Evolutionary conservation across 345 rosid genomes (phyloP).

Genomic region (Gossypium australe): DNA sequence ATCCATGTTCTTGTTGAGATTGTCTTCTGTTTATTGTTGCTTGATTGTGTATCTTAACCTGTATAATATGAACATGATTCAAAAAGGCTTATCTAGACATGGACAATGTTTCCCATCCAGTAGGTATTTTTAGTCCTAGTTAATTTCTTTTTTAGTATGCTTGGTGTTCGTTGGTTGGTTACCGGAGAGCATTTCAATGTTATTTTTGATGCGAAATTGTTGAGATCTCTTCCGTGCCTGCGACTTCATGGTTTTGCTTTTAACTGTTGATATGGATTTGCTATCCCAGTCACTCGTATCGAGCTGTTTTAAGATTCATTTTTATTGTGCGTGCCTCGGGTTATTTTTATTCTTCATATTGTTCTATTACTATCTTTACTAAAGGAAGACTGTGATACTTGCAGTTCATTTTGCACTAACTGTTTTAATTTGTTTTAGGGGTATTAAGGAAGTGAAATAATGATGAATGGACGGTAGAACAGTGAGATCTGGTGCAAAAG

Average conservation of each 20-base stretch:
- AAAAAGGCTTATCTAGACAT: neutral
- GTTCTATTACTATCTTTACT: slow-evolving; percentile 1
- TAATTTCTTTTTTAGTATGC: neutral
- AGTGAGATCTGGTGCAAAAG: slow-evolving; percentile 15
- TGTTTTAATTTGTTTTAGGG: slow-evolving; percentile 16
- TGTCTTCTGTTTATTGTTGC: neutral
- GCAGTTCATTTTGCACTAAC: slow-evolving; percentile 10
- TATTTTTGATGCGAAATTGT: neutral
- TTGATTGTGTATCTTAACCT: neutral
- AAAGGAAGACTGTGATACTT: neutral
- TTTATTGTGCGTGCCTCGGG: neutral
- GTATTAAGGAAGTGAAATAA: slow-evolving; percentile 12
- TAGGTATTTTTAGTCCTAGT: neutral
- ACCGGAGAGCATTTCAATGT: neutral
- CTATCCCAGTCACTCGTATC: neutral
- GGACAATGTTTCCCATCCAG: neutral
- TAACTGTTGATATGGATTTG: neutral
- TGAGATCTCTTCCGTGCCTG: neutral
- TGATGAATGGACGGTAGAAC: slow-evolving; percentile 22
- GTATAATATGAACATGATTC: neutral
- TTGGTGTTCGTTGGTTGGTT: neutral
- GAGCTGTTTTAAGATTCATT: neutral
- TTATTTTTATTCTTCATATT: neutral
- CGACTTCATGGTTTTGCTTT: neutral
- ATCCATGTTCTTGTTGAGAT: neutral